These are phyloP conservation scores for Primulina eburnea DNA, from an alignment of 257 asterid species.

Conservation along the genomic window DNA sequence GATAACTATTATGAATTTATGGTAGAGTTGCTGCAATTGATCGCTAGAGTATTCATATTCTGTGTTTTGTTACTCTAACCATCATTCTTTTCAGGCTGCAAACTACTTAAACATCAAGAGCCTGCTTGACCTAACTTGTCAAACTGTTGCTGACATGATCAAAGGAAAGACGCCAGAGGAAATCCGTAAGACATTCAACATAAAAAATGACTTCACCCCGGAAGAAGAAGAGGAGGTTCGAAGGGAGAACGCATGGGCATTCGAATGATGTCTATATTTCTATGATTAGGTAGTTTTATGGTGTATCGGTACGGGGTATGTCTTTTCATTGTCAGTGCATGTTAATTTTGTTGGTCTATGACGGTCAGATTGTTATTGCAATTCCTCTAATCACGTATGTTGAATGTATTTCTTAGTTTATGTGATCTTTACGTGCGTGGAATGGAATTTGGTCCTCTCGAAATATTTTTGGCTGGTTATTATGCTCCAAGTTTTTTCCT, in stretches of 20 bases:
- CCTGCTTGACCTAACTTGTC: conserved; percentile 52
- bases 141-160: conserved; percentile 60
- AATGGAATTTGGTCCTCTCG: neutral
- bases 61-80: neutral
- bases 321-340: neutral
- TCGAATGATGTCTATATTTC: neutral
- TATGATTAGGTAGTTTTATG: neutral
- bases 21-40: neutral
- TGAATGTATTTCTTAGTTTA: neutral
- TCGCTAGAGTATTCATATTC: neutral
- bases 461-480: no score
- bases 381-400: neutral
- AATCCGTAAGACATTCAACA: conserved; percentile 59
- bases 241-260: conserved; percentile 66
- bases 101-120: conserved; percentile 31
- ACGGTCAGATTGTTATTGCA: neutral
- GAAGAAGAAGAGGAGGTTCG: conserved; percentile 71
- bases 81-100: conserved; percentile 44
- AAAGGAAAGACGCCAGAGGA: conserved; percentile 68
- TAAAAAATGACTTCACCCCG: conserved; percentile 51
- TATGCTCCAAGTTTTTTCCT: no score
- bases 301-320: no score
- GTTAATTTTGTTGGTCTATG: neutral
- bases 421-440: neutral
- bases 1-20: neutral